A percentile compares a stretch with the other conserved stretches of the same genome.
These are phyloP conservation scores for Aureobasidium leucospermi DNA, from an alignment of 2,329 filamentous ascomycete species.

Conservation along the genomic window DNA sequence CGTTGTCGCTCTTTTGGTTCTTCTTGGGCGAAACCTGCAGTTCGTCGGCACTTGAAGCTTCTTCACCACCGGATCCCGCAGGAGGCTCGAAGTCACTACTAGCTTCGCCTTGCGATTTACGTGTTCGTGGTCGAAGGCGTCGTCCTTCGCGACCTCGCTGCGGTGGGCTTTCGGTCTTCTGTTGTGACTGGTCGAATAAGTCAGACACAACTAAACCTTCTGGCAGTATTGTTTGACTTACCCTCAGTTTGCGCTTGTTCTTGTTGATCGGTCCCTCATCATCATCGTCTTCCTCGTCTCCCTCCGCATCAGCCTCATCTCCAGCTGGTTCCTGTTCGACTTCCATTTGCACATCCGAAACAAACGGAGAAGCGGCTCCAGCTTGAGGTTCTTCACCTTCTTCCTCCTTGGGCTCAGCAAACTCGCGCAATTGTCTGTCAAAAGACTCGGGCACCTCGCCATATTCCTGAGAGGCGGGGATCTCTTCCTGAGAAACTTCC, in stretches of 20 bases:
- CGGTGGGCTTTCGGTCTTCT: conserved; percentile 27
- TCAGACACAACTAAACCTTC: conserved; percentile 20
- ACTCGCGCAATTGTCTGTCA: not conserved
- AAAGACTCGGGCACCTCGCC: conserved; percentile 19
- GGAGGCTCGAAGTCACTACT: conserved; percentile 58
- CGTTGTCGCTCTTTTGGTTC: conserved; percentile 31
- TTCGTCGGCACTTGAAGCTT: conserved; percentile 15
- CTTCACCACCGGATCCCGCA: conserved; percentile 42
- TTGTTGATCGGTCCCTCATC: conserved; percentile 32
- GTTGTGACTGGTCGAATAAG: conserved; percentile 18
- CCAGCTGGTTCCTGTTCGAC: conserved; percentile 24
- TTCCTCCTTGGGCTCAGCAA: conserved; percentile 1
- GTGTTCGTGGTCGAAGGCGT: conserved; percentile 33
- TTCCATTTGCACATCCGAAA: conserved; percentile 3
- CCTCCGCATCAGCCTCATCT: conserved; percentile 19
- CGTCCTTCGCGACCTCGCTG: conserved; percentile 25
- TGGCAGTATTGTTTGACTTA: conserved; percentile 18
- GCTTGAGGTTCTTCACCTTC: not conserved
- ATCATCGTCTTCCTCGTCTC: conserved; percentile 31
- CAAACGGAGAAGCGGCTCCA: conserved; percentile 4
- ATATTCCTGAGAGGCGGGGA: conserved; percentile 26
- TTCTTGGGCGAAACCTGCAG: conserved; percentile 5
- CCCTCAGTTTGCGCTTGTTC: conserved; percentile 24
- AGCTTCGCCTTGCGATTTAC: conserved; percentile 43
- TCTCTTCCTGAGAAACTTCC: conserved; percentile 45